Evolutionary conservation across 768 basidiomycete species (phyloP).

Genomic region (Coprinopsis sp.): DNA sequence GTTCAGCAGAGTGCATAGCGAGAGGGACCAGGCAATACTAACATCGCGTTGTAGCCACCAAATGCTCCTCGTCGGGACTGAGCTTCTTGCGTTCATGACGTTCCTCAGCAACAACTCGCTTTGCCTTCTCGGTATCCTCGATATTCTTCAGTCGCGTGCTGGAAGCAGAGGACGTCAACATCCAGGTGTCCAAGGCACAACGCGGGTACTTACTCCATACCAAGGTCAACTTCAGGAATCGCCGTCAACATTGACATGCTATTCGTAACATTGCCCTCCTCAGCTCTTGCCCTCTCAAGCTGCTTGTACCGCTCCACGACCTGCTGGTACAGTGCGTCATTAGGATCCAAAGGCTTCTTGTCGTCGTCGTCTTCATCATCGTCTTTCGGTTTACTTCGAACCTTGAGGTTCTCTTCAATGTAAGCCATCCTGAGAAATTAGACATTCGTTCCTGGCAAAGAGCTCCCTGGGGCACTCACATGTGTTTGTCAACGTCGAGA

Average conservation of each 20-base stretch:
- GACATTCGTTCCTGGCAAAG: not conserved
- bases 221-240: slow-evolving; percentile 96
- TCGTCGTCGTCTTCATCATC: slow-evolving; percentile 40
- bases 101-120: slow-evolving; percentile 76
- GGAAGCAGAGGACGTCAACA: slow-evolving; percentile 1
- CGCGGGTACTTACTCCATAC: slow-evolving; percentile 83
- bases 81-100: slow-evolving; percentile 52
- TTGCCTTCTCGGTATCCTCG: slow-evolving; percentile 96
- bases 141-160: slow-evolving; percentile 92
- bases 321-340: slow-evolving; percentile 73
- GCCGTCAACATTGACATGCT: slow-evolving; percentile 95
- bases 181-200: not conserved
- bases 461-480: slow-evolving; percentile 49
- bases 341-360: slow-evolving; percentile 54
- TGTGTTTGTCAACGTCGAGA: slow-evolving; percentile 96
- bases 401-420: slow-evolving; percentile 88
- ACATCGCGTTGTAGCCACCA: slow-evolving; percentile 89
- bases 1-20: slow-evolving; percentile 1
- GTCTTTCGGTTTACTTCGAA: slow-evolving; percentile 55
- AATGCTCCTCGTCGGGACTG: slow-evolving; percentile 72
- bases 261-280: slow-evolving; percentile 92
- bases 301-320: slow-evolving; percentile 58
- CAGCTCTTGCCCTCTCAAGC: slow-evolving; percentile 53
- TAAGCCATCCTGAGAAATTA: slow-evolving; percentile 80
- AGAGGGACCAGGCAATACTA: slow-evolving; percentile 24